Conservation (phyloP, 2,329 filamentous ascomycete genomes). For the Aureobasidium sp. region DNA sequence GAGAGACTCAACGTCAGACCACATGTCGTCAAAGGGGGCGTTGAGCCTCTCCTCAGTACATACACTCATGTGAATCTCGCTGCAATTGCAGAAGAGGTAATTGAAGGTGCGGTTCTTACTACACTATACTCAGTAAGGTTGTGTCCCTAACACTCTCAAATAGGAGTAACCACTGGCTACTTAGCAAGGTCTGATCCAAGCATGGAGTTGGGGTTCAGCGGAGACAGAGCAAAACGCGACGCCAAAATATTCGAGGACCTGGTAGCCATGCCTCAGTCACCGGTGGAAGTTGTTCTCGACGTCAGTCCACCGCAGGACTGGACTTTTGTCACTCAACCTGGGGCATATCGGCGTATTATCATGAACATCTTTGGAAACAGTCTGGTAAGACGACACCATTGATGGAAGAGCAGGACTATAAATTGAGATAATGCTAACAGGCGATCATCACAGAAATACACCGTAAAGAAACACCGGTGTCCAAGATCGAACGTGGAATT, state of each 20-base stretch:
- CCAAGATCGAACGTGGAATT: too few species aligned
- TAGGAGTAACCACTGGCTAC: conserved; percentile 38
- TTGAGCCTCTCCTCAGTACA: conserved; percentile 20
- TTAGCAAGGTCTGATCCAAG: conserved; percentile 24
- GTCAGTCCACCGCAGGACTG: conserved; percentile 29
- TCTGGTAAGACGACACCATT: conserved; percentile 14
- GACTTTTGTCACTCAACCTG: conserved; percentile 33
- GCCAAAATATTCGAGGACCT: conserved; percentile 17
- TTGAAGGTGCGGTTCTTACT: conserved; percentile 32
- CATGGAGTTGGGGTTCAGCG: background rate
- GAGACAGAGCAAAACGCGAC: background rate
- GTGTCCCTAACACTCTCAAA: too few species aligned
- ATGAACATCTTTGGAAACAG: conserved; percentile 40
- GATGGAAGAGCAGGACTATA: too few species aligned
- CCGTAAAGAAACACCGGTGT: conserved; percentile 1
- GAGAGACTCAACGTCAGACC: background rate
- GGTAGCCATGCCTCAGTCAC: conserved; percentile 27
- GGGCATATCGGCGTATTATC: conserved; percentile 32
- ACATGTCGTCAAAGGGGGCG: conserved; percentile 1
- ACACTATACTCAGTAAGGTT: too few species aligned
- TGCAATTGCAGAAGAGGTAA: conserved; percentile 43
- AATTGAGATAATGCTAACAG: too few species aligned
- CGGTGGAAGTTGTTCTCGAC: conserved; percentile 33
- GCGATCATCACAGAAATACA: conserved; percentile 27
- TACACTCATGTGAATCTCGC: conserved; percentile 31